Evolutionary conservation across 1,284 basidiomycete species (phyloP).

Genomic region (Ustilago shanxiensis): DNA sequence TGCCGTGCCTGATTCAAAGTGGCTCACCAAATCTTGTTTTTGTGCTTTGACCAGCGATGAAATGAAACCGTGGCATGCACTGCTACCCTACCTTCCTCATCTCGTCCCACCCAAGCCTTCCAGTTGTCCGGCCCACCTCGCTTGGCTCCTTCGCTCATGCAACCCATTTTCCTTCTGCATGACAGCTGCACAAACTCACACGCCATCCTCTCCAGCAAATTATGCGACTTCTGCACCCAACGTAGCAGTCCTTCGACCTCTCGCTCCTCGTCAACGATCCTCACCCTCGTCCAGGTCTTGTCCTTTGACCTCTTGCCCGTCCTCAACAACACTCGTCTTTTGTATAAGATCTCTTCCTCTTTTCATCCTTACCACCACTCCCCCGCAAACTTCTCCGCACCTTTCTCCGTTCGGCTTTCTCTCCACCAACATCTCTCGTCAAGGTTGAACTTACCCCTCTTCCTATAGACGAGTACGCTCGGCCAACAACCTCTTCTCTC

Average conservation of each 20-base stretch:
- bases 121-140: not conserved
- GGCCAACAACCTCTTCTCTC: not conserved
- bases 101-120: not conserved
- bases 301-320: not conserved
- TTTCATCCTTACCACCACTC: not conserved
- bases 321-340: not conserved
- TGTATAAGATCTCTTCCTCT: constrained; percentile 12
- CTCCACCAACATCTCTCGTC: not conserved
- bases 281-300: not conserved
- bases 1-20: not conserved
- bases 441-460: not conserved
- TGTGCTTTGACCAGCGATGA: no score
- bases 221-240: not conserved
- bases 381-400: constrained; percentile 1
- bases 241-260: no score
- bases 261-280: no score
- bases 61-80: no score
- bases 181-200: constrained; percentile 1
- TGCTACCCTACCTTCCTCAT: not conserved
- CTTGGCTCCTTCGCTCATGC: not conserved
- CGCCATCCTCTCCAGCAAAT: no score
- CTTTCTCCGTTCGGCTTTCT: not conserved
- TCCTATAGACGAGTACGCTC: not conserved
- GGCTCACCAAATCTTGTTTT: not conserved
- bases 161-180: not conserved